Base-by-base conservation (phyloP, 345 rosid genomes). In the Jatropha curcas region DNA sequence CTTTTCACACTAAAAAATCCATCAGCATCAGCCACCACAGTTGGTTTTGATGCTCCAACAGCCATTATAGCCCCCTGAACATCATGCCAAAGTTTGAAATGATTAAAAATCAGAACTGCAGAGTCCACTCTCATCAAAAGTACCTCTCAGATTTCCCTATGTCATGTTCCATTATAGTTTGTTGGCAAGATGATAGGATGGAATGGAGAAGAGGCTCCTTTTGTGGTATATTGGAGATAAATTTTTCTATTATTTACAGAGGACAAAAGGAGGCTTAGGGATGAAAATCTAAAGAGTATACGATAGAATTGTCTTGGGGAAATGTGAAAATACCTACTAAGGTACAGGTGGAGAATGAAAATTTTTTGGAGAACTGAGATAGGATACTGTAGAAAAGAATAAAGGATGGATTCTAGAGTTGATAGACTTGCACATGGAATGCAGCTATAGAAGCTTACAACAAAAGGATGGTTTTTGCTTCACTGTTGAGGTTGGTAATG, bases 41-140 rank as follows among this genome's bases (percentile, higher is more conserved):
- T 89, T 34, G 98, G 98, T 71, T 92, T 95, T 71, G 99, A 92
- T 64, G 97, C 98, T 82, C 97, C 97, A 80, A 92, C 99, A 71
- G 98, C 97, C 97, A 95, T 92, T 73, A 95, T 95, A 57, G 98
- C 99, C 34, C 99, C 99, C 99, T 95, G 86, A n/a, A 76, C 46
- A 73, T 68, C 72, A 60, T 61, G 39, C 46, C 66, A 65, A 73
- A 67, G 14, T 56, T 28, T 65, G 1, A 71, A 45, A 48, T 72
- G 2, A 67, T 34, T 46, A 74, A 71, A n/a, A n/a, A n/a, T n/a
- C 35, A 16, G 22, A 28, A 43, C 0, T 3, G 24, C 20, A 14
- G 14, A 50, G 37, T 14, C 16, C 12, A 5, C 8, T 55, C 59
- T 7, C 30, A 55, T 13, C 41, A 9, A 16, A 43, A 65, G 53